phyloP scores from a whole-genome alignment of 306 rosid species.

The Quercus berberidifolia region DNA sequence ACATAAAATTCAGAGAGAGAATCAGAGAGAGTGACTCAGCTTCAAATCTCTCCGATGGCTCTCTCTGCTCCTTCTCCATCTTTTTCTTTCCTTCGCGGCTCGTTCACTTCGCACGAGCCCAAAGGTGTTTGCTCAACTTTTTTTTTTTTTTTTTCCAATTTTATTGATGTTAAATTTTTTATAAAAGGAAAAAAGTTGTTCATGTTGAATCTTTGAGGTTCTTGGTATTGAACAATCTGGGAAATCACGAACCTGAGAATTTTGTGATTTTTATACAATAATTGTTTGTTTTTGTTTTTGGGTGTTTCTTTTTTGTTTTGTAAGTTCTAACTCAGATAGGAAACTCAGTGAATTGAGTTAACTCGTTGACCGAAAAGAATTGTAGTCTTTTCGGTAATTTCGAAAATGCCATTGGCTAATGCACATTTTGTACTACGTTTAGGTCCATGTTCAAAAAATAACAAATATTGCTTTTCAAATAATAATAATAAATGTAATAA shows the following conservation, averaged over 20 bases:
- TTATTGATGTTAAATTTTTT: no score
- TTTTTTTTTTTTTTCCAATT: no score
- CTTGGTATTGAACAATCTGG: background rate
- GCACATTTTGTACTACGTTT: background rate
- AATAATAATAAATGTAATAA: no score
- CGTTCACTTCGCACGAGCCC: slow-evolving; percentile 30
- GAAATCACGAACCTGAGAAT: no score
- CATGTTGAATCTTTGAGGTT: background rate
- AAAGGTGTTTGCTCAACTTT: slow-evolving; percentile 36
- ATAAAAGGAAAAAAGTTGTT: background rate
- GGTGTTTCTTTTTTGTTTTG: no score
- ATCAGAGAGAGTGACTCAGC: background rate
- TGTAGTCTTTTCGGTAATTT: background rate
- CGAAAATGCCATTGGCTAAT: background rate
- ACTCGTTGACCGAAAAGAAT: background rate
- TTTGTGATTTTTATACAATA: no score
- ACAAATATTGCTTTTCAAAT: no score
- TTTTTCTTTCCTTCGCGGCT: slow-evolving; percentile 23
- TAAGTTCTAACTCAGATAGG: background rate
- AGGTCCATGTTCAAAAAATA: no score
- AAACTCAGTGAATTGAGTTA: background rate
- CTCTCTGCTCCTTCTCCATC: slow-evolving; percentile 51
- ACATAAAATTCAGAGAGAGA: background rate
- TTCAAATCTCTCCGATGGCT: slow-evolving; percentile 46
- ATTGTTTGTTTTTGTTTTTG: no score